Conservation (phyloP, 1,284 basidiomycete species). For the Austroboletus olivaceoglutinosus region DNA sequence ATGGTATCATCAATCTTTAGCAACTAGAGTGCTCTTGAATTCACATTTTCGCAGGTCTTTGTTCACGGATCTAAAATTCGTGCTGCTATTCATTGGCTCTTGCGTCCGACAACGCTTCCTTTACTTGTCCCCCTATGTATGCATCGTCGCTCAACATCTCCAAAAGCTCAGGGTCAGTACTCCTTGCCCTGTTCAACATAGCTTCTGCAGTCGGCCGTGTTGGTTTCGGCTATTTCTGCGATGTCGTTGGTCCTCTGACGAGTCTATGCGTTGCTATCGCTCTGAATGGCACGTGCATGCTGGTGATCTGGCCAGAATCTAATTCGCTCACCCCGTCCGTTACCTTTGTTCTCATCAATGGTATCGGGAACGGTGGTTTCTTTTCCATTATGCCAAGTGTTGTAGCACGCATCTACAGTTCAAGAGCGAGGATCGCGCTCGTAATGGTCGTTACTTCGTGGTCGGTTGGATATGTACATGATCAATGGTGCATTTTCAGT, state of each 20-base stretch:
- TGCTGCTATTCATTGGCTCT: conserved; percentile 33
- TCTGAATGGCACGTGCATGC: conserved; percentile 30
- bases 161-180: conserved; percentile 21
- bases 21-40: not conserved
- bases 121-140: conserved; percentile 37
- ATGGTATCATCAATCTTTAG: conserved; percentile 16
- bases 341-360: conserved; percentile 30
- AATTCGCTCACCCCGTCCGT: conserved; percentile 30
- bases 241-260: conserved; percentile 33
- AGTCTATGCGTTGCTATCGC: conserved; percentile 27
- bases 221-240: conserved; percentile 30
- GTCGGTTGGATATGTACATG: conserved; percentile 30
- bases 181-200: conserved; percentile 35
- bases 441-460: conserved; percentile 36
- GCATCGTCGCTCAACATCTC: conserved; percentile 32
- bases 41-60: conserved; percentile 23
- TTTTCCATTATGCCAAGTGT: conserved; percentile 37
- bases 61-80: conserved; percentile 35
- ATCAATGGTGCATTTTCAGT: too few species aligned
- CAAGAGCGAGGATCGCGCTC: conserved; percentile 28
- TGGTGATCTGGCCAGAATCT: conserved; percentile 35
- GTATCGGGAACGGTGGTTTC: conserved; percentile 35
- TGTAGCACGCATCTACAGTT: conserved; percentile 29
- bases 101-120: conserved; percentile 36
- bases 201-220: conserved; percentile 34